These are phyloP conservation scores for Pseudogymnoascus sp. DNA, from an alignment of 2,329 filamentous ascomycete species.

Conservation along the genomic window DNA sequence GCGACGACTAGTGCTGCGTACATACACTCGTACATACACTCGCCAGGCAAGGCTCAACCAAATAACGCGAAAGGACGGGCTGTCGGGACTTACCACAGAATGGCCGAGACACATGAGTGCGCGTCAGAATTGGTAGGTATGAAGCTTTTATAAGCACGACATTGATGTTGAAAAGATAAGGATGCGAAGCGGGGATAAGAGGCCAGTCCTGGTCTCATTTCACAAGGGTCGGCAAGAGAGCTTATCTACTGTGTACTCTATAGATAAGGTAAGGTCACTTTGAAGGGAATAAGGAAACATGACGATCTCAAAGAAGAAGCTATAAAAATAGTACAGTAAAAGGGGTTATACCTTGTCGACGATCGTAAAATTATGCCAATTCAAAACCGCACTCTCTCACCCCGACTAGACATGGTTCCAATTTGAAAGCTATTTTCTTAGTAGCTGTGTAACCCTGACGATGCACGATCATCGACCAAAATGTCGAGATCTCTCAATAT, in stretches of 20 bases:
- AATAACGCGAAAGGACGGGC: background rate
- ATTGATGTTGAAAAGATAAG: conserved; percentile 13
- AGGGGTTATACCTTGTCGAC: background rate
- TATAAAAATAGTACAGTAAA: background rate
- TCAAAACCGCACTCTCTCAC: background rate
- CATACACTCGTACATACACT: background rate
- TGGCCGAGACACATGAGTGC: conserved; percentile 11
- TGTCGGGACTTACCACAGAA: background rate
- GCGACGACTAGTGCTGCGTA: background rate
- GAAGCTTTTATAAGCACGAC: conserved; percentile 9
- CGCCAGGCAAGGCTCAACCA: background rate
- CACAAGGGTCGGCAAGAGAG: conserved; percentile 10
- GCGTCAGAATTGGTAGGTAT: background rate
- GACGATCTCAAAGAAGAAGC: background rate
- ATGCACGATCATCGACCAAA: background rate
- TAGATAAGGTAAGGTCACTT: conserved; percentile 4
- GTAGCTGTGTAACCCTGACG: conserved; percentile 5
- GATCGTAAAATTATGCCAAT: background rate
- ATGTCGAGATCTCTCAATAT: background rate
- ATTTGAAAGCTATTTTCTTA: background rate
- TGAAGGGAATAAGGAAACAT: conserved; percentile 9
- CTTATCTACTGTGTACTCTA: conserved; percentile 3
- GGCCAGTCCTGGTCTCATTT: conserved; percentile 11
- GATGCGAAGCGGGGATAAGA: conserved; percentile 12
- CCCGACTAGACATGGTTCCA: background rate